Evolutionary conservation across 495 filamentous ascomycete genomes (phyloP).

Genomic region (Tetracladium marchalianum): DNA sequence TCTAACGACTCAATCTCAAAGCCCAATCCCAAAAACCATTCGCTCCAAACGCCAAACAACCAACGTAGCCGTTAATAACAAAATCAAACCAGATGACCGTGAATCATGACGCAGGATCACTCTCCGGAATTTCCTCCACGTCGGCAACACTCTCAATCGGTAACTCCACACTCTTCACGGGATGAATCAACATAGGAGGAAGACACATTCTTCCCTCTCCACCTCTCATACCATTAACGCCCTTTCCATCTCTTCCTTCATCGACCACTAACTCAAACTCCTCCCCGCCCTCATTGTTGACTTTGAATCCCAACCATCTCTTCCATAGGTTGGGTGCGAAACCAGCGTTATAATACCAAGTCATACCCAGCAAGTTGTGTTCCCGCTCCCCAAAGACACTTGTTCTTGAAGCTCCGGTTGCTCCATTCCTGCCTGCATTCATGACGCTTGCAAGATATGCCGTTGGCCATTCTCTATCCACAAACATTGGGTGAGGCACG

Average conservation of each 20-base stretch:
- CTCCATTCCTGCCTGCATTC: conserved; percentile 78
- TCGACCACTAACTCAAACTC: conserved; percentile 63
- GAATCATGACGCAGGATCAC: conserved; percentile 13
- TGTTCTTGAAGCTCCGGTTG: conserved; percentile 57
- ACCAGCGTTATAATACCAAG: conserved; percentile 90
- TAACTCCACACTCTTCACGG: conserved; percentile 77
- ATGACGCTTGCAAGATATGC: conserved; percentile 71
- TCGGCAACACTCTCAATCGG: conserved; percentile 46
- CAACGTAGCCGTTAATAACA: not conserved
- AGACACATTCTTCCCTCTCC: conserved; percentile 85
- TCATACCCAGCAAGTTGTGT: conserved; percentile 80
- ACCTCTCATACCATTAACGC: conserved; percentile 37
- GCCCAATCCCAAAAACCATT: not conserved
- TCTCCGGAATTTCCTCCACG: conserved; percentile 22
- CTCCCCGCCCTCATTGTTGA: conserved; percentile 81
- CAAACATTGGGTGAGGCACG: conserved; percentile 81
- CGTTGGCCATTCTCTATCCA: conserved; percentile 84
- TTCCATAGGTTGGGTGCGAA: conserved; percentile 77
- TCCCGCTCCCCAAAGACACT: conserved; percentile 77
- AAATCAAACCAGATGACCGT: not conserved
- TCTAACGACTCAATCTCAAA: not conserved
- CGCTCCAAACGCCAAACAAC: conserved; percentile 3
- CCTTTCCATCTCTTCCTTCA: conserved; percentile 34
- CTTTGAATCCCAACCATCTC: conserved; percentile 76
- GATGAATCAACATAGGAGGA: conserved; percentile 85